phyloP scores from a whole-genome alignment of 2,329 filamentous ascomycete genomes.

The Penicillium sp. region DNA sequence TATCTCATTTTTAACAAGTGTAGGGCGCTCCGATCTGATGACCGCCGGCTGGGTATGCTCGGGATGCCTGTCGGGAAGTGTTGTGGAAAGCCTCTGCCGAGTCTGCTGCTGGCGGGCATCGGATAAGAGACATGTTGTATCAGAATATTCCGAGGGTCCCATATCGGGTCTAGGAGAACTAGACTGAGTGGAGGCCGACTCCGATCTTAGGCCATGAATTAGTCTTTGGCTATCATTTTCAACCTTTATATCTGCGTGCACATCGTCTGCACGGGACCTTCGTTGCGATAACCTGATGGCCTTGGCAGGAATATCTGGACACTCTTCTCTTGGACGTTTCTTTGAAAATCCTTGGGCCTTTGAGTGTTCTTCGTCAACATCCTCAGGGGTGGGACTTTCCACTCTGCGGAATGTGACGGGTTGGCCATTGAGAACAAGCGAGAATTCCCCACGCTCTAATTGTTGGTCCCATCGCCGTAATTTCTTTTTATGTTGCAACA shows the following conservation, averaged over 20 bases:
- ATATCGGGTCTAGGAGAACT: slow-evolving; percentile 5
- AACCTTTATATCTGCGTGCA: neutral
- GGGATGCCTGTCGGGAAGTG: neutral
- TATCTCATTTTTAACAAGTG: slow-evolving; percentile 39
- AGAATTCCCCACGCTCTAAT: slow-evolving; percentile 33
- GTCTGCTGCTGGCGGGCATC: slow-evolving; percentile 24
- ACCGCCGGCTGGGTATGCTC: slow-evolving; percentile 6
- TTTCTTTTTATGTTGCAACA: slow-evolving; percentile 39
- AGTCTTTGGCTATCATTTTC: slow-evolving; percentile 2
- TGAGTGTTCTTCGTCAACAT: neutral
- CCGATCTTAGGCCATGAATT: neutral
- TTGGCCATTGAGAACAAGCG: slow-evolving; percentile 28
- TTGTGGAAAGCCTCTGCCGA: slow-evolving; percentile 14
- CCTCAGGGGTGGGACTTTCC: neutral
- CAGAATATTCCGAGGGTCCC: slow-evolving; percentile 9
- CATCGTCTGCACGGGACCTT: neutral
- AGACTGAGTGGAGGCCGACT: slow-evolving; percentile 21
- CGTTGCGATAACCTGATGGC: neutral
- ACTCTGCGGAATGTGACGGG: slow-evolving; percentile 32
- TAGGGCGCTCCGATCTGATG: slow-evolving; percentile 12
- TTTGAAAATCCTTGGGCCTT: neutral
- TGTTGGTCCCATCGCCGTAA: slow-evolving; percentile 31
- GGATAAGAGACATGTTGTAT: slow-evolving; percentile 1
- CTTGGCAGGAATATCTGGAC: neutral
- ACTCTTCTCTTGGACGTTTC: slow-evolving; percentile 5